Conservation (phyloP, 805 yeast genomes). For the Blastobotrys chiropterorum region DNA sequence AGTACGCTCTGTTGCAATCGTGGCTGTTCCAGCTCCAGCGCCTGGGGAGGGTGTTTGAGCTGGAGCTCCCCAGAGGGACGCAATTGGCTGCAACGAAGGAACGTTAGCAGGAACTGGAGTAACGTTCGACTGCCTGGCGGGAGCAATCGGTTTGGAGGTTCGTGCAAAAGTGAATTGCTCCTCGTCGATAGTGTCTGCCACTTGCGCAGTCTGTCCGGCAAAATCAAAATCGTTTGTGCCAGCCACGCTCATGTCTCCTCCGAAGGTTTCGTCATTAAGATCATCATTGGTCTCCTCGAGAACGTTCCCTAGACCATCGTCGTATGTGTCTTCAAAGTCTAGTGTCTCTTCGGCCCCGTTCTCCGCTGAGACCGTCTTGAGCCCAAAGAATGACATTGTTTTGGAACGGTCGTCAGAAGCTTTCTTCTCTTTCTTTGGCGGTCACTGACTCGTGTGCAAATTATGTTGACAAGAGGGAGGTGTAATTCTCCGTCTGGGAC, state of each 20-base stretch:
- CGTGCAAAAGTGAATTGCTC: constrained; percentile 25
- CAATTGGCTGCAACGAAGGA: constrained; percentile 55
- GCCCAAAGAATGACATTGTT: constrained; percentile 66
- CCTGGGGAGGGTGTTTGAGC: constrained; percentile 6
- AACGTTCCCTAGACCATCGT: constrained; percentile 66
- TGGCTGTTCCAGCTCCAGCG: constrained; percentile 14
- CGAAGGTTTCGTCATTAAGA: constrained; percentile 75
- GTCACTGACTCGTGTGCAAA: background rate
- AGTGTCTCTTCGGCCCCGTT: constrained; percentile 30
- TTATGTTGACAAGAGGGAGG: background rate
- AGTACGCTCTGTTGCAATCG: background rate
- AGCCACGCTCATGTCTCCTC: constrained; percentile 37
- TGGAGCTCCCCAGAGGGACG: constrained; percentile 56
- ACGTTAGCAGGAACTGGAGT: constrained; percentile 21
- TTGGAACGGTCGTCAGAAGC: background rate
- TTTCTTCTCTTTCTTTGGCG: background rate
- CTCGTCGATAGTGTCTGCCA: constrained; percentile 25
- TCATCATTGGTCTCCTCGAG: constrained; percentile 68
- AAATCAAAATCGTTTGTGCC: constrained; percentile 64
- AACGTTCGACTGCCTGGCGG: constrained; percentile 25
- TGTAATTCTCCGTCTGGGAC: background rate
- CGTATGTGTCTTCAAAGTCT: constrained; percentile 81
- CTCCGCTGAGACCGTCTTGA: constrained; percentile 38
- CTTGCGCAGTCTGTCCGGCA: constrained; percentile 36
- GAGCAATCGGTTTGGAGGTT: constrained; percentile 14